These are phyloP conservation scores for Aspergillus tubingensis DNA, from an alignment of 2,329 filamentous ascomycete species.

Conservation along the genomic window DNA sequence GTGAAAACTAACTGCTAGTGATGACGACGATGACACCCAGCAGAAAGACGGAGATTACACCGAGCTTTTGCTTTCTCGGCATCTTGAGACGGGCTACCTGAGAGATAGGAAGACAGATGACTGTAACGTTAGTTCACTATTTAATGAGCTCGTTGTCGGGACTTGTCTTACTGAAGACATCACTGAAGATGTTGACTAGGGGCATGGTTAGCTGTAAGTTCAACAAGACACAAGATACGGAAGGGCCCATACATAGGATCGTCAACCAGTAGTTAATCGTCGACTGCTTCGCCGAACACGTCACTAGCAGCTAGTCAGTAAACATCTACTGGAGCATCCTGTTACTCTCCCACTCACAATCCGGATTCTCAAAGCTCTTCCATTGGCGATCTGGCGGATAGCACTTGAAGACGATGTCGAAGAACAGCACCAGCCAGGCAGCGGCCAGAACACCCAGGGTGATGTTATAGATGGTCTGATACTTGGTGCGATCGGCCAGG, in stretches of 20 bases:
- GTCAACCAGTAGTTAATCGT: conserved; percentile 25
- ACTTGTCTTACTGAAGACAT: conserved; percentile 20
- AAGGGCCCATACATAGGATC: conserved; percentile 19
- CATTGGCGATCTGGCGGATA: conserved; percentile 19
- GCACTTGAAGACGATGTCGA: conserved; percentile 26
- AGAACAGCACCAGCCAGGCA: conserved; percentile 23
- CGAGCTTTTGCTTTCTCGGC: conserved; percentile 22
- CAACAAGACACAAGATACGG: no score
- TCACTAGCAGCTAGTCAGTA: conserved; percentile 11
- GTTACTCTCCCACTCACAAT: background rate
- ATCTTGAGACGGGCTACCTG: conserved; percentile 23
- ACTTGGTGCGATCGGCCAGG: conserved; percentile 23
- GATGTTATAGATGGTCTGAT: conserved; percentile 24
- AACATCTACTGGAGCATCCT: background rate
- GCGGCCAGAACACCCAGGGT: conserved; percentile 17
- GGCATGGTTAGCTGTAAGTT: background rate
- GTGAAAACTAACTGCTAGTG: conserved; percentile 21
- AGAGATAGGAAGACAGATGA: conserved; percentile 25
- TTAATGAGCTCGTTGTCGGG: background rate
- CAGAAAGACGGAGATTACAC: conserved; percentile 23
- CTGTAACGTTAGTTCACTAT: conserved; percentile 9
- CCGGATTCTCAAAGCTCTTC: conserved; percentile 6
- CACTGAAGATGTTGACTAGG: conserved; percentile 24
- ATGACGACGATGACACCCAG: conserved; percentile 22
- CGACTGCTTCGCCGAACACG: conserved; percentile 14